phyloP scores from a whole-genome alignment of 192 early-diverging fungal genomes.

The Linnemannia hyalina region DNA sequence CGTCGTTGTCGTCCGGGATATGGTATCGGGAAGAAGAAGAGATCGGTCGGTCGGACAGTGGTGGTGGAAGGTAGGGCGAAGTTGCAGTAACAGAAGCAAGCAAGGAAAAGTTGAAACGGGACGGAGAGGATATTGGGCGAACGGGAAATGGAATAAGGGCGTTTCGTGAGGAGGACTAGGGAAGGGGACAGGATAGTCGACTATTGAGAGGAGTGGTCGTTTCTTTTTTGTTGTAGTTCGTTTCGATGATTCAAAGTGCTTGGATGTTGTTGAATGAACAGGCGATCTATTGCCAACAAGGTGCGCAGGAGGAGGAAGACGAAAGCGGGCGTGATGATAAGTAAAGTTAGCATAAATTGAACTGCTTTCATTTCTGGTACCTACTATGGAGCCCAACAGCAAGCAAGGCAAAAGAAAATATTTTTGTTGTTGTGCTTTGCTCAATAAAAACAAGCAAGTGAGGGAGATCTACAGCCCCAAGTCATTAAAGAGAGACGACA shows the following conservation, averaged over 20 bases:
- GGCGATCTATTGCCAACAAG: too few relatives aligned
- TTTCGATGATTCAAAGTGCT: neutral
- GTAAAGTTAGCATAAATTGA: too few relatives aligned
- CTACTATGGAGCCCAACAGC: too few relatives aligned
- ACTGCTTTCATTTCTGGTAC: too few relatives aligned
- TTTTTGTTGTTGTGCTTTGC: too few relatives aligned
- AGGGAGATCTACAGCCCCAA: too few relatives aligned
- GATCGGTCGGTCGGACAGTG: neutral
- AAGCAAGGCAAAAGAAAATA: too few relatives aligned
- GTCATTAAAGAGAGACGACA: neutral
- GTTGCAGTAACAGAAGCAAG: neutral
- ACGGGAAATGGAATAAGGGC: neutral
- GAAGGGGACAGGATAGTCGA: slow-evolving; percentile 2
- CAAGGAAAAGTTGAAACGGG: neutral
- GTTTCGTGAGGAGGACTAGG: neutral
- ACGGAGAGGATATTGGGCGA: neutral
- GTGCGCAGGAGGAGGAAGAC: too few relatives aligned
- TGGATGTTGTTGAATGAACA: too few relatives aligned
- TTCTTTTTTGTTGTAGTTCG: neutral
- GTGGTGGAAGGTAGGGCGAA: neutral
- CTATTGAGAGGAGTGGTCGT: neutral
- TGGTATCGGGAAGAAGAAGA: neutral
- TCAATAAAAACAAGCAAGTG: too few relatives aligned
- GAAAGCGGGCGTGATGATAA: too few relatives aligned
- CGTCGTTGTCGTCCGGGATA: neutral